Percentiles rank a stretch among this genome's conserved stretches.
Conservation (phyloP, 495 filamentous ascomycete genomes). For the Neurospora sp. region DNA sequence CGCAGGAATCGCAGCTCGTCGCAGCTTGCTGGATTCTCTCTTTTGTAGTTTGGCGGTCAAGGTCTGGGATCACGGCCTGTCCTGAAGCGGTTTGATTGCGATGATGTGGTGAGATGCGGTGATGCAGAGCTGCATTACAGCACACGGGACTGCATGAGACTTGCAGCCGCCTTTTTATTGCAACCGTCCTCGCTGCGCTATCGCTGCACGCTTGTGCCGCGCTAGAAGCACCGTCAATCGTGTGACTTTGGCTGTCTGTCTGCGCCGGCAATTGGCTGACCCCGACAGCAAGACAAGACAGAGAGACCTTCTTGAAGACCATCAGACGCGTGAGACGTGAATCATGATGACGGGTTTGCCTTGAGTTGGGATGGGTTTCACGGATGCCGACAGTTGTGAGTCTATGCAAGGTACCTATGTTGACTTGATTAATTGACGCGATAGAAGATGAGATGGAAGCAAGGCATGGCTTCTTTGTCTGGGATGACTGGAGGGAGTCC, state of each 20-base stretch:
- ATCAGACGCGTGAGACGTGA: neutral
- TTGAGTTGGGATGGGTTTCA: neutral
- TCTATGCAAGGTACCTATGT: neutral
- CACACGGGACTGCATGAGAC: neutral
- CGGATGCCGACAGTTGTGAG: neutral
- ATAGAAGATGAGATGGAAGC: neutral
- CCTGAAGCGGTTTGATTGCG: neutral
- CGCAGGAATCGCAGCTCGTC: neutral
- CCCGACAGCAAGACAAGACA: neutral
- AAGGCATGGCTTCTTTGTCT: neutral
- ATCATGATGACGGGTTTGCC: neutral
- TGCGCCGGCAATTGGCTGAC: neutral
- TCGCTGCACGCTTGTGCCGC: neutral
- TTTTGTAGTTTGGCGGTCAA: neutral
- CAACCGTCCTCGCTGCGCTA: neutral
- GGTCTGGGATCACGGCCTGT: neutral
- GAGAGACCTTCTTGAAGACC: neutral
- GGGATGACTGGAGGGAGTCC: neutral
- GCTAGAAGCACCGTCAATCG: neutral
- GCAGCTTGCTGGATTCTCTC: neutral
- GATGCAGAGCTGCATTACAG: neutral
- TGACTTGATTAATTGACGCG: neutral
- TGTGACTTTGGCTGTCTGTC: neutral
- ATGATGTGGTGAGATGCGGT: neutral
- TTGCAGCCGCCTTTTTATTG: neutral